Conservation (phyloP, 129 eudicot species). For the Flaveria linearis region DNA sequence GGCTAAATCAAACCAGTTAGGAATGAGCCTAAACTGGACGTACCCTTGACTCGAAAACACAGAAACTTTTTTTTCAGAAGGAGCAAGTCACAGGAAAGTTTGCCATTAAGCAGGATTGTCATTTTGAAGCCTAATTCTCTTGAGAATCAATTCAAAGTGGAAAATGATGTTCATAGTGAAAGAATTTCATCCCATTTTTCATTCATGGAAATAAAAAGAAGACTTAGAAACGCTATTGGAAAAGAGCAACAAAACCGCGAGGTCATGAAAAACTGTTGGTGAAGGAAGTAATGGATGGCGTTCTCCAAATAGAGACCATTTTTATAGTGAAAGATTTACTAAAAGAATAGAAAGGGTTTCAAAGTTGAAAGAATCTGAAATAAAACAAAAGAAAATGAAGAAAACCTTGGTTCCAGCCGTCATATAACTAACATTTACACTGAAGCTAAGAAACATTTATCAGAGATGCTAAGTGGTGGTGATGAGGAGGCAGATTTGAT, state of each 20-base stretch:
- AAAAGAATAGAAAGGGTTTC: slow-evolving; percentile 44
- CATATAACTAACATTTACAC: slow-evolving; percentile 55
- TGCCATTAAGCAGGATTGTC: slow-evolving; percentile 52
- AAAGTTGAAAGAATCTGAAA: slow-evolving; percentile 41
- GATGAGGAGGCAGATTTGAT: slow-evolving; percentile 48
- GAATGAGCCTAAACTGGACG: slow-evolving; percentile 38
- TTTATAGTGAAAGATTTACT: slow-evolving; percentile 64
- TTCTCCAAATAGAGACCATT: slow-evolving; percentile 88
- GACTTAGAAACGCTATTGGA: slow-evolving; percentile 51
- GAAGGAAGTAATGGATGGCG: slow-evolving; percentile 72
- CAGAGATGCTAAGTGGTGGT: slow-evolving; percentile 66
- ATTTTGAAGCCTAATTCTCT: slow-evolving; percentile 76
- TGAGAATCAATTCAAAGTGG: slow-evolving; percentile 32
- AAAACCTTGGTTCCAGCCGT: slow-evolving; percentile 22
- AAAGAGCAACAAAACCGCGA: slow-evolving; percentile 48
- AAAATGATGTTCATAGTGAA: slow-evolving; percentile 38
- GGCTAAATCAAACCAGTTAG: slow-evolving; percentile 26
- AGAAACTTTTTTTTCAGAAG: slow-evolving; percentile 68
- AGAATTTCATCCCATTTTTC: slow-evolving; percentile 59
- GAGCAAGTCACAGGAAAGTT: slow-evolving; percentile 68
- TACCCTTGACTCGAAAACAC: slow-evolving; percentile 41
- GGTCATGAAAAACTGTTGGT: slow-evolving; percentile 38
- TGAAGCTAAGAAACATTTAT: slow-evolving; percentile 90
- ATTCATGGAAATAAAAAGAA: slow-evolving; percentile 49
- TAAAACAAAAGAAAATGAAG: slow-evolving; percentile 26